phyloP scores from a whole-genome alignment of 345 rosid genomes.

The Mallotus nudiflorus region DNA sequence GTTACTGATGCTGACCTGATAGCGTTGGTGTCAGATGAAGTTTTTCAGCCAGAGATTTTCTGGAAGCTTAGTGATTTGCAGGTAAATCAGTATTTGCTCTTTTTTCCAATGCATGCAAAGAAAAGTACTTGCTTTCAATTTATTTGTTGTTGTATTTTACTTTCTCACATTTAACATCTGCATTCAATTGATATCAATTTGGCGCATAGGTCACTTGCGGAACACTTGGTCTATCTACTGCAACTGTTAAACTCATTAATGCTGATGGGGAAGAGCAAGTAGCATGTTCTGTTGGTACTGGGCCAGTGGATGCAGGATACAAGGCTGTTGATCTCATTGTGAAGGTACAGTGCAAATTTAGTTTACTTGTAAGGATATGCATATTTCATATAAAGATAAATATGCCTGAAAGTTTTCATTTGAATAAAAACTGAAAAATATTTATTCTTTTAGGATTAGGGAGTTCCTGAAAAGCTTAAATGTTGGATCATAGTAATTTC shows the following conservation, averaged over 20 bases:
- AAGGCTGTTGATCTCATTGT: slow-evolving; percentile 89
- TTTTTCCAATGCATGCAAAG: too few relatives aligned
- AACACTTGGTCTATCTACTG: slow-evolving; percentile 87
- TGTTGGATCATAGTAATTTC: not conserved
- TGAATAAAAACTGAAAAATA: not conserved
- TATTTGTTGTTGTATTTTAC: not conserved
- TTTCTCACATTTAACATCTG: not conserved
- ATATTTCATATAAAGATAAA: not conserved
- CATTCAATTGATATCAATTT: slow-evolving; percentile 6
- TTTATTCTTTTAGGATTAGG: not conserved
- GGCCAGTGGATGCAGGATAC: slow-evolving; percentile 98
- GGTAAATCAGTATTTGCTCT: slow-evolving; percentile 39
- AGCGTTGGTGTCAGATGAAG: slow-evolving; percentile 94
- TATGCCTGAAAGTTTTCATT: not conserved
- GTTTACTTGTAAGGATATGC: not conserved
- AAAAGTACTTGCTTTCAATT: too few relatives aligned
- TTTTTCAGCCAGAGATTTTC: slow-evolving; percentile 79
- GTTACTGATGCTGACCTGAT: slow-evolving; percentile 87
- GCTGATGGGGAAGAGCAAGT: slow-evolving; percentile 67
- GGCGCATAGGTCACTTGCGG: slow-evolving; percentile 81
- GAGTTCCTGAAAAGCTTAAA: not conserved
- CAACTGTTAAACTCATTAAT: slow-evolving; percentile 78
- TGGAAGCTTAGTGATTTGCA: slow-evolving; percentile 89
- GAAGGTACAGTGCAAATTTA: slow-evolving; percentile 46
- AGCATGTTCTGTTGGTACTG: slow-evolving; percentile 86